Evolutionary conservation across 2,329 filamentous ascomycete genomes (phyloP), one percentile per base, ranked within the genome.

Genomic region (Simplicillium aogashimaense): DNA sequence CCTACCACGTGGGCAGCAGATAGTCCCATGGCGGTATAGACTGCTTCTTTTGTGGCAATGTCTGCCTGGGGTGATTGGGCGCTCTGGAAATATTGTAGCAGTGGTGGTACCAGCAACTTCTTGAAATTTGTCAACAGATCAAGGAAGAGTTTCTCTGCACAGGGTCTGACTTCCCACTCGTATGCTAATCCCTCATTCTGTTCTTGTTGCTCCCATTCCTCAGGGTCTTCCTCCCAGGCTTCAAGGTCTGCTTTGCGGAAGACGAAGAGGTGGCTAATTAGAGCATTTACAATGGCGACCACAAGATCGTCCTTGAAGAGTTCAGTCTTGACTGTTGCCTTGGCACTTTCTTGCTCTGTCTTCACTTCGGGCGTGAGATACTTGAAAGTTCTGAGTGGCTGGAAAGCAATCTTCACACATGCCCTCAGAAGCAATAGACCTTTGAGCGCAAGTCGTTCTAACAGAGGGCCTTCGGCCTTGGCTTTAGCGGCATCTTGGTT

Each of bases 171-270:
- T 43, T 90, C 86, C 66, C 89, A 95, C 53, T 97, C 88, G 74
- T 85, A 97, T 2, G 84, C 86, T 50, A 87, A 85, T 29, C 84
- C 81, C 43, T 86, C 78, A 44, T 82, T 84, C 53, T 94, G 87
- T 65, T 95, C 88, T 52, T 83, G 80, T 47, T 85, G 81, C 59
- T 95, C 90, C 89, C 92, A 98, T 40, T 94, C 88, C 58, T 98
- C 87, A 0, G 90, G 87, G 43, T 95, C 88, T 54, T 94, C 83
- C 55, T 94, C 83, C 92, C 92, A 98, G 43, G 87, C 83, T 45
- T 87, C 80, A 1, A 97, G 74, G 59, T 98, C 92, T 38, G 79
- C 78, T 43, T 83, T 76, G 29, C 87, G 78, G 58, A 97, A 92
- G 30, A 92, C 75, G 56, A 98, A 92, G 49, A 95, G 86, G 51